Base-by-base conservation (phyloP, 1,139 yeast genomes). In the Diutina ranongensis region DNA sequence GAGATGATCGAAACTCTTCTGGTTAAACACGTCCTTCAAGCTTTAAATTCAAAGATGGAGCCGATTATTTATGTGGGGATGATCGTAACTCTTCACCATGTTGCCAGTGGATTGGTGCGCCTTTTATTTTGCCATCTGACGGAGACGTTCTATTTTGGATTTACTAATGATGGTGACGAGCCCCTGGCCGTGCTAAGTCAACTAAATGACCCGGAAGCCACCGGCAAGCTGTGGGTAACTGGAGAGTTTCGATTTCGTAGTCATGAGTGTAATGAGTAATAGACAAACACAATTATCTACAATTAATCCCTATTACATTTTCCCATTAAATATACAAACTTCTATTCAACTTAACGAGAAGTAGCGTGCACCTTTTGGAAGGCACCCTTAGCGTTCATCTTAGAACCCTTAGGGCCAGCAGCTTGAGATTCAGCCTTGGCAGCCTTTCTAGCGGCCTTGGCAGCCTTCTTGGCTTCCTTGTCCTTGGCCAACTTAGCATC, bases 361-460 rank as follows among this genome's bases (percentile, higher is more conserved):
- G 95, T 83, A 64, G 95, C 94, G 65, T 82, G 85, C 64, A 87
- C 95, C 78, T 86, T 86, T 80, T 85, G 89, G 95, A 81, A 79
- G 72, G 94, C 85, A 79, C 94, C 94, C 78, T 83, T 84, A 67
- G 84, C 83, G 71, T 80, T 85, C 78, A 81, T 86, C 76, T 83
- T 83, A 59, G 89, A 81, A 64, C 81, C 70, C 72, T 76, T 78
- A 27, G 19, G 31, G 55, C 63, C 55, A 45, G 45, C 42, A 65
- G 72, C 75, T 68, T 84, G 88, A 71, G 83, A 92, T 64, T 73
- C 70, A 63, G 95, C 95, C 76, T 83, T 83, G 64, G 83, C 92
- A 66, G 95, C 92, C 81, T 85, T 86, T 84, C 94, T 89, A 70
- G 84, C 79, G 69, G 84, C 92, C 75, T 87, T 92, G 62, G 79